Evolutionary conservation across 1,284 basidiomycete species (phyloP).

Genomic region (Pascua sp.): DNA sequence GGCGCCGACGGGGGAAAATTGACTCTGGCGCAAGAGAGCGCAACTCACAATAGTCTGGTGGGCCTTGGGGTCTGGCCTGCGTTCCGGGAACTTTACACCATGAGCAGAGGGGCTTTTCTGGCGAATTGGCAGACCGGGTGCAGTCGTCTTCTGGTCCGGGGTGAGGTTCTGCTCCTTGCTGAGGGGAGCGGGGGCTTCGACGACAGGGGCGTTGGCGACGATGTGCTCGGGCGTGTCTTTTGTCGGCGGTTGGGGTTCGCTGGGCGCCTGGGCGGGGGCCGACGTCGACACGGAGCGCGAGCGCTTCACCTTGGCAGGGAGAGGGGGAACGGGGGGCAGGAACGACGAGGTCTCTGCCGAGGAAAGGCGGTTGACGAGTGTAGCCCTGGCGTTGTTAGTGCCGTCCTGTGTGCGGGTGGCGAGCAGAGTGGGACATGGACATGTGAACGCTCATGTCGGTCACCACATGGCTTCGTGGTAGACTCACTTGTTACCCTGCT

Average conservation of each 20-base stretch:
- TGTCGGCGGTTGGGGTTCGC: no score
- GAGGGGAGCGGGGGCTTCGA: not conserved
- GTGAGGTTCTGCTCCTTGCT: slow-evolving; percentile 20
- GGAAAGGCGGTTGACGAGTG: slow-evolving; percentile 32
- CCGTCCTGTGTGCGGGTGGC: not conserved
- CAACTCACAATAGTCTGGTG: slow-evolving; percentile 40
- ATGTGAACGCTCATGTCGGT: not conserved
- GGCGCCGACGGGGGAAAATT: not conserved
- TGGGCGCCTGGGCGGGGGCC: slow-evolving; percentile 12
- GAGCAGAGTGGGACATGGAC: not conserved
- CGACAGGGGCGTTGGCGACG: slow-evolving; percentile 3
- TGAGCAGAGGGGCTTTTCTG: not conserved
- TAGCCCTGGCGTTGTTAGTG: slow-evolving; percentile 23
- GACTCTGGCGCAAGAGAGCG: not conserved
- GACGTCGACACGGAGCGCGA: slow-evolving; percentile 14
- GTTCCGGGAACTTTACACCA: slow-evolving; percentile 19
- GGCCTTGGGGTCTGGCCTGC: slow-evolving; percentile 12
- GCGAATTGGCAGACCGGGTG: slow-evolving; percentile 37
- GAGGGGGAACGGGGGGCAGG: slow-evolving; percentile 35
- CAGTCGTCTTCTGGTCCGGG: slow-evolving; percentile 27
- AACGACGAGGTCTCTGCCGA: slow-evolving; percentile 37
- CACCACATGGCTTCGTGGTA: not conserved
- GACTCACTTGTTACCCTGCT: slow-evolving; percentile 55
- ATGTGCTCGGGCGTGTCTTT: slow-evolving; percentile 3
- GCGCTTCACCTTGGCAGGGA: slow-evolving; percentile 2